These are phyloP conservation scores for Lepiota subincarnata DNA, from an alignment of 768 basidiomycete species.

Conservation along the genomic window DNA sequence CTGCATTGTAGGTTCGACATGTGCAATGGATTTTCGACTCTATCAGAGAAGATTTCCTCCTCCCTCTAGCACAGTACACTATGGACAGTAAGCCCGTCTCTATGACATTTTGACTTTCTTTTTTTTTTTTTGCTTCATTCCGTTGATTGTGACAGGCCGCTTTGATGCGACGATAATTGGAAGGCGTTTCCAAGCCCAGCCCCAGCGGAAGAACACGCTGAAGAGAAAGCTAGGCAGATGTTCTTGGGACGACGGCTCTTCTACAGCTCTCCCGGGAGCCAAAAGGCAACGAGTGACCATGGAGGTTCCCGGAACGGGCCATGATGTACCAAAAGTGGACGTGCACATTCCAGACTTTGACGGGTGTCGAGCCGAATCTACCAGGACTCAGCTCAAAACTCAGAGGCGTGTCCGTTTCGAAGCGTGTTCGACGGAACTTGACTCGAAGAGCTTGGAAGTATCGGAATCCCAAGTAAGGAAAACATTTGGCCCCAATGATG, in stretches of 20 bases:
- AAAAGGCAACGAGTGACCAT: background rate
- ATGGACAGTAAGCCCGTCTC: background rate
- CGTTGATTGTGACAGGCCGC: background rate
- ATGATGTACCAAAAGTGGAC: background rate
- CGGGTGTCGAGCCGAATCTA: background rate
- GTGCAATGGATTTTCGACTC: constrained; percentile 3
- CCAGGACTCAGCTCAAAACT: background rate
- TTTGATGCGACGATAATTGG: background rate
- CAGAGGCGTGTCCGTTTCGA: constrained; percentile 3
- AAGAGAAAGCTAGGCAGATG: background rate
- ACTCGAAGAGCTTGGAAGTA: background rate
- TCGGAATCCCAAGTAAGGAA: background rate
- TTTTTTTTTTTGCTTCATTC: background rate
- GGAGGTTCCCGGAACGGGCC: background rate
- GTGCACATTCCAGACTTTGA: background rate
- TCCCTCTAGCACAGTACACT: background rate
- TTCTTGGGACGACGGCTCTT: background rate
- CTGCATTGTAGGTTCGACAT: background rate
- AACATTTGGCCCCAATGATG: background rate
- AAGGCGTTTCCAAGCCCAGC: background rate
- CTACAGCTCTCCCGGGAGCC: background rate
- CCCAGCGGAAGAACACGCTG: background rate
- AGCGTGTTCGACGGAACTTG: background rate
- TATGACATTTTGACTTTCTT: too few relatives aligned
- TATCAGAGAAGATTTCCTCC: background rate